Evolutionary conservation across 371 early-diverging fungal genomes (phyloP).

Genomic region (Dichotomocladium elegans): DNA sequence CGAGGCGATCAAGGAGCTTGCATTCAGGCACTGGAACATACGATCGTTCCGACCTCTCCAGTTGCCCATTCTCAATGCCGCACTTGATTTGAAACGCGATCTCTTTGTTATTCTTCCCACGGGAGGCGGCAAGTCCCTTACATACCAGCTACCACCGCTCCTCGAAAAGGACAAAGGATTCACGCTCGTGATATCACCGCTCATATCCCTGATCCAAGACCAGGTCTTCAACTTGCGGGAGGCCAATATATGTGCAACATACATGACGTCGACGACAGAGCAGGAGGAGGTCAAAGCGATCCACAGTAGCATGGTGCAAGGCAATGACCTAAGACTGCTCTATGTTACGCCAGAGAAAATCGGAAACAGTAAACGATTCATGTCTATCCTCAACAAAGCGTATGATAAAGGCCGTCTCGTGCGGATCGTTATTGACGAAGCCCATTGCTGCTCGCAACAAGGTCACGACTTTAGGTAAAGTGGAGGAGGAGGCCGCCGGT

Average conservation of each 20-base stretch:
- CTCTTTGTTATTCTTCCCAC: slow-evolving; percentile 87
- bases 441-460: slow-evolving; percentile 78
- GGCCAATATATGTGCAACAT: slow-evolving; percentile 65
- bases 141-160: slow-evolving; percentile 87
- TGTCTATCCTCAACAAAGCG: slow-evolving; percentile 62
- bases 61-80: slow-evolving; percentile 71
- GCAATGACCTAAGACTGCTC: slow-evolving; percentile 47
- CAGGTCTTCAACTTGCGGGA: slow-evolving; percentile 75
- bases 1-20: slow-evolving; percentile 20
- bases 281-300: slow-evolving; percentile 51
- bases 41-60: slow-evolving; percentile 68
- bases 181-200: slow-evolving; percentile 82
- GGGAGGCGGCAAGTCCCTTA: slow-evolving; percentile 88
- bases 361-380: slow-evolving; percentile 67
- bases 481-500: no score
- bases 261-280: slow-evolving; percentile 56
- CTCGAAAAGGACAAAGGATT: slow-evolving; percentile 70
- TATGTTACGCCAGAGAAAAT: slow-evolving; percentile 94
- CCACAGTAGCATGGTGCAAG: slow-evolving; percentile 32
- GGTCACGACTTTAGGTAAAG: slow-evolving; percentile 89
- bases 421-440: slow-evolving; percentile 88
- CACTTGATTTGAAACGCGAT: slow-evolving; percentile 63
- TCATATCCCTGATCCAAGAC: slow-evolving; percentile 83
- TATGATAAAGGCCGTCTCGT: slow-evolving; percentile 52
- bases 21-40: slow-evolving; percentile 47